phyloP scores from a whole-genome alignment of 768 basidiomycete genomes.

The Myochromella boudieri region DNA sequence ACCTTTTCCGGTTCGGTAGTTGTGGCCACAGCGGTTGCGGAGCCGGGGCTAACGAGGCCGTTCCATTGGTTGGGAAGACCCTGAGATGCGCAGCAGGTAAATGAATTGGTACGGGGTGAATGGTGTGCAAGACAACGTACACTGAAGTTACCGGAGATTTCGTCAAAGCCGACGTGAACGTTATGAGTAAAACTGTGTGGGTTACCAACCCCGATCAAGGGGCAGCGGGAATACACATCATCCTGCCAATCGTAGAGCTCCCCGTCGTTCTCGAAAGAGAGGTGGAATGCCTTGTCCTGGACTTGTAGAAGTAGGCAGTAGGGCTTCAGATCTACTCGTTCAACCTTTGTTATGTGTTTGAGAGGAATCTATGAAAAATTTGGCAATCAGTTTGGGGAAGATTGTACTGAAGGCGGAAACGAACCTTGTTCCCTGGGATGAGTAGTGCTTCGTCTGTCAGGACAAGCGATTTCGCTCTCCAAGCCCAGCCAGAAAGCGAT shows the following conservation, averaged over 20 bases:
- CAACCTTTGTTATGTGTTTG: slow-evolving; percentile 34
- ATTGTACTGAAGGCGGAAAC: neutral
- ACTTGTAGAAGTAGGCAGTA: slow-evolving; percentile 35
- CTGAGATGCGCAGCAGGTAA: slow-evolving; percentile 5
- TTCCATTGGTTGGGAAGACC: slow-evolving; percentile 18
- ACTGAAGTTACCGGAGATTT: slow-evolving; percentile 27
- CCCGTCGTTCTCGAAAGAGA: slow-evolving; percentile 36
- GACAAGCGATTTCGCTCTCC: slow-evolving; percentile 19
- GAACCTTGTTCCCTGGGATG: slow-evolving; percentile 17
- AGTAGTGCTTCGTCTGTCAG: slow-evolving; percentile 20
- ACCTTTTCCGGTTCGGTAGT: slow-evolving; percentile 7
- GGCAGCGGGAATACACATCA: slow-evolving; percentile 40
- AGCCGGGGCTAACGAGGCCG: slow-evolving; percentile 7
- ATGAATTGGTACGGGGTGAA: neutral
- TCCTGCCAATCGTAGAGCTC: slow-evolving; percentile 49
- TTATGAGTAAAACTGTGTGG: slow-evolving; percentile 41
- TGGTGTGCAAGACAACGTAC: slow-evolving; percentile 19
- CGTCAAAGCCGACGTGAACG: slow-evolving; percentile 36
- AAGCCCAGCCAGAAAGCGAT: slow-evolving; percentile 16
- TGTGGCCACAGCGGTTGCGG: neutral
- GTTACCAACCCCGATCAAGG: slow-evolving; percentile 32
- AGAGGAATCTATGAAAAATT: slow-evolving; percentile 23
- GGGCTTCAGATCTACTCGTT: slow-evolving; percentile 37
- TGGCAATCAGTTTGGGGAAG: neutral
- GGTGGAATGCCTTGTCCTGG: slow-evolving; percentile 29